Evolutionary conservation across 305 asterid genomes (phyloP), one percentile per base, ranked within the genome.

Genomic region (Ilex paraguariensis): DNA sequence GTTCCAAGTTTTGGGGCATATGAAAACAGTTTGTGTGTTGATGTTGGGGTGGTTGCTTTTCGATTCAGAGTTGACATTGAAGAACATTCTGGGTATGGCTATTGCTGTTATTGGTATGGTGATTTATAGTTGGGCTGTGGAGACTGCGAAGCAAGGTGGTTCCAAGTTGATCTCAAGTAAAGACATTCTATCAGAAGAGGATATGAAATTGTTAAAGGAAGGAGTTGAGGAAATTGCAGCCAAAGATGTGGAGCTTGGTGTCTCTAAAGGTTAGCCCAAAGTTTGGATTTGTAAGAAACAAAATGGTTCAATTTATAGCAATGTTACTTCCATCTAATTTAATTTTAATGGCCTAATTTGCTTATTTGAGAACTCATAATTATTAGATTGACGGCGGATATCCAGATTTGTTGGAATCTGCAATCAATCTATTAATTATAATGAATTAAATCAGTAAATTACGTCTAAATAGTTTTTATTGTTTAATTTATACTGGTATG

Each of bases 111-210:
- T 80, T 46, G 98, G 98, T 64, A 91, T 91, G 98, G 74, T 91
- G 55, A 81, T 91, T 48, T 91, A 91, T 44, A 91, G 98, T 57
- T 91, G 98, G 98, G 98, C 98, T 1, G 88, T 88, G 56, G 98
- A 91, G 78, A 63, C 81, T 16, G 98, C 88, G 67, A 91, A 91
- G 70, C 90, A 81, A 65, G 55, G 66, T n/a, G 82, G 73, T 62
- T 21, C 74, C 52, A 91, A 81, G 87, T 66, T 76, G 4, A 6
- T 65, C 49, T 65, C 95, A 13, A 78, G 80, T 2, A 88, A 91
- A 67, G 73, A 79, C 74, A 91, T 95, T 72, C 62, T 86, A 79
- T 88, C 96, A 0, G 98, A 91, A 64, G 98, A 91, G 75, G 98
- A 91, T 64, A 77, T 91, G 64, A 83, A 84, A 75, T 79, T 91